phyloP scores from a whole-genome alignment of 2,329 filamentous ascomycete genomes.

The Calonectria pseudoreteaudii region DNA sequence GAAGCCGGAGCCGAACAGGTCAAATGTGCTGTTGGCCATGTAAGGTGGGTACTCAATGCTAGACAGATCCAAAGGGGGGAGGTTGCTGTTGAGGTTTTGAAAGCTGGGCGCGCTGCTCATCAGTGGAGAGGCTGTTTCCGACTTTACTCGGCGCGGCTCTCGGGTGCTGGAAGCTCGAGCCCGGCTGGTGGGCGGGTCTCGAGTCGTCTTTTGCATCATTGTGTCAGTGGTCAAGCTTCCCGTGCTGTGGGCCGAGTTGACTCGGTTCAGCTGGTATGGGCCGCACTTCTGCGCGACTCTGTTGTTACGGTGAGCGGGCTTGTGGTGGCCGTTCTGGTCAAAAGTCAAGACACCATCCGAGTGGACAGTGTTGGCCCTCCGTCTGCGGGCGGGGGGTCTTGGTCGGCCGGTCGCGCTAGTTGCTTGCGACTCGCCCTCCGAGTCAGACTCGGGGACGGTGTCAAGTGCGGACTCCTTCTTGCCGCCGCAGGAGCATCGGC shows the following conservation, averaged over 20 bases:
- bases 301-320: slow-evolving; percentile 70
- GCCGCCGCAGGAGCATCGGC: slow-evolving; percentile 72
- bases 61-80: slow-evolving; percentile 71
- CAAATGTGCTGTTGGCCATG: slow-evolving; percentile 60
- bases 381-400: slow-evolving; percentile 60
- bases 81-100: slow-evolving; percentile 62
- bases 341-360: slow-evolving; percentile 70
- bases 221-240: slow-evolving; percentile 59
- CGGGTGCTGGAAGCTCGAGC: slow-evolving; percentile 53
- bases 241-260: slow-evolving; percentile 68
- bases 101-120: slow-evolving; percentile 62
- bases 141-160: slow-evolving; percentile 67
- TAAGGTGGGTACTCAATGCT: slow-evolving; percentile 64
- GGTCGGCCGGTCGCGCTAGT: slow-evolving; percentile 46
- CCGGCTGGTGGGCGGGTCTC: slow-evolving; percentile 51
- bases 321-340: slow-evolving; percentile 74
- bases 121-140: slow-evolving; percentile 71
- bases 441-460: slow-evolving; percentile 73
- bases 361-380: slow-evolving; percentile 71
- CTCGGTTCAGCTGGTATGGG: slow-evolving; percentile 70
- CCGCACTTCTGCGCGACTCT: slow-evolving; percentile 71
- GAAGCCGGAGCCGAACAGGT: slow-evolving; percentile 62
- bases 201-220: slow-evolving; percentile 52
- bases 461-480: slow-evolving; percentile 73
- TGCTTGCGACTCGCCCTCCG: slow-evolving; percentile 59